These are phyloP conservation scores for Pleurostoma richardsiae DNA, from an alignment of 2,329 filamentous ascomycete genomes.

Conservation along the genomic window DNA sequence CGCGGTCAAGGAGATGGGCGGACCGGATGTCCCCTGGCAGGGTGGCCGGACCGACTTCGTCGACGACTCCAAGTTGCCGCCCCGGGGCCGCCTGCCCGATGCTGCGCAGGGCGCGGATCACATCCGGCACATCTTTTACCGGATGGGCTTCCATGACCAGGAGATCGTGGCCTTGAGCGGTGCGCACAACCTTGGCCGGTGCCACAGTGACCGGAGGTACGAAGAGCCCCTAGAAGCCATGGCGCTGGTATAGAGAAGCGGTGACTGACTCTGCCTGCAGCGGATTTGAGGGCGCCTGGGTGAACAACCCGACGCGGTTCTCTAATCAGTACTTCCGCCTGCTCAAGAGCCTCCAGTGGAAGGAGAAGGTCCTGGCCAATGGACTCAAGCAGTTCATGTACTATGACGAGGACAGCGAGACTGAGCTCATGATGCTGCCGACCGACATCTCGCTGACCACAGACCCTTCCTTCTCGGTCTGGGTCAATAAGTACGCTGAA, in stretches of 20 bases:
- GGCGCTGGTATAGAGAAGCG: too few relatives aligned
- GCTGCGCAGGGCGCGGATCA: conserved; percentile 73
- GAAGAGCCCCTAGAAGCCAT: too few relatives aligned
- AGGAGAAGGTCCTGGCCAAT: conserved; percentile 44
- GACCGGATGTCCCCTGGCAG: conserved; percentile 50
- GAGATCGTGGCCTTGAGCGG: conserved; percentile 90
- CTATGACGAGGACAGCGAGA: conserved; percentile 48
- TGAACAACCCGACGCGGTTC: conserved; percentile 28
- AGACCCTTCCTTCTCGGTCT: conserved; percentile 47
- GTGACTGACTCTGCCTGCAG: conserved; percentile 9
- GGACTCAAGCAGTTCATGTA: conserved; percentile 55
- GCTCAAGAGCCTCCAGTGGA: conserved; percentile 22
- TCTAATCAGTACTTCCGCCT: conserved; percentile 30
- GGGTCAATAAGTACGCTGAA: conserved; percentile 53
- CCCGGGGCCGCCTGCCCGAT: conserved; percentile 64
- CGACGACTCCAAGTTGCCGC: conserved; percentile 55
- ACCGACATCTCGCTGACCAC: conserved; percentile 55
- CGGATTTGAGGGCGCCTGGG: conserved; percentile 43
- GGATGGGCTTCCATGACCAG: conserved; percentile 97
- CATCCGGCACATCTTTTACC: conserved; percentile 85
- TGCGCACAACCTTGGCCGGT: conserved; percentile 83
- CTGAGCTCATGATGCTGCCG: conserved; percentile 62
- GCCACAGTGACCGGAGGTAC: conserved; percentile 19
- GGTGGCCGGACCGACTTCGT: conserved; percentile 57
- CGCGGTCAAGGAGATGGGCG: conserved; percentile 55